These are phyloP conservation scores for Neurospora pannonica DNA, from an alignment of 495 filamentous ascomycete genomes.

Conservation along the genomic window DNA sequence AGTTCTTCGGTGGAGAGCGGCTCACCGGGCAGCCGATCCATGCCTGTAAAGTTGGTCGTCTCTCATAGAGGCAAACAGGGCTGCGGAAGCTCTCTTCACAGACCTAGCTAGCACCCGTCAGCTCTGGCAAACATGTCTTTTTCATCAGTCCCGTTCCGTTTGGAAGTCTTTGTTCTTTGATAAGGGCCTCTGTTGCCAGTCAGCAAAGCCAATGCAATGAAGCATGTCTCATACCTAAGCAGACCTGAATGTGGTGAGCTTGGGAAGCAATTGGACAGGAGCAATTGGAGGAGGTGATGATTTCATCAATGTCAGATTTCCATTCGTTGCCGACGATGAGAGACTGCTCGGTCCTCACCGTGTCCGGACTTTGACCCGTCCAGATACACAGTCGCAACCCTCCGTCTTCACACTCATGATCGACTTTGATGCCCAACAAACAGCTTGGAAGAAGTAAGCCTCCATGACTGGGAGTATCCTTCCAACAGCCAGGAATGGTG, in stretches of 20 bases:
- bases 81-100: not conserved
- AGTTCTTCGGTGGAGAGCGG: not conserved
- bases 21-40: not conserved
- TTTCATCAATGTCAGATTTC: not conserved
- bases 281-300: not conserved
- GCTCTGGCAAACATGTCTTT: not conserved
- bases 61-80: not conserved
- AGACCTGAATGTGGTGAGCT: not conserved
- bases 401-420: not conserved
- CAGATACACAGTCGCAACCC: not conserved
- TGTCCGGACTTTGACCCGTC: not conserved
- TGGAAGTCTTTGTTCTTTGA: not conserved
- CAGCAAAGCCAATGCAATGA: not conserved
- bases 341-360: not conserved
- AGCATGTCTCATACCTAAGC: not conserved
- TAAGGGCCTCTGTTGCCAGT: not conserved
- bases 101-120: not conserved
- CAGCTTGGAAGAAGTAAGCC: not conserved
- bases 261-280: not conserved
- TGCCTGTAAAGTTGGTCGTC: too few relatives aligned
- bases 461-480: not conserved
- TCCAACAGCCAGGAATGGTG: not conserved
- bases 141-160: not conserved
- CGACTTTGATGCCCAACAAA: not conserved
- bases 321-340: not conserved